Evolutionary conservation across 116 monocot genomes (phyloP).

Genomic region (Trichopus zeylanicus): DNA sequence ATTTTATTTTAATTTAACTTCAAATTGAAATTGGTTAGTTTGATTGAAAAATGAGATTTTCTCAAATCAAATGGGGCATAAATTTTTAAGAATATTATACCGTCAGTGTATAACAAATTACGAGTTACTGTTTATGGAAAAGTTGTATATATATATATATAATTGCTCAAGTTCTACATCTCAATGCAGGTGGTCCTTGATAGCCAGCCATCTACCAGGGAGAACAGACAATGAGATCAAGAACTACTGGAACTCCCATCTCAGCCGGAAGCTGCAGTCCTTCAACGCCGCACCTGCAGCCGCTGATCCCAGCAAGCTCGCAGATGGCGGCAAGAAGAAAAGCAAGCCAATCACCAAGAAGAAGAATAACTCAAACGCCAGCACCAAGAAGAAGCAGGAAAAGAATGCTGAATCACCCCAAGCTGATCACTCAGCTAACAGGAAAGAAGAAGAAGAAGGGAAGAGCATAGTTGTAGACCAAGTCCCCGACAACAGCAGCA

Average conservation of each 20-base stretch:
- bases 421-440: no score
- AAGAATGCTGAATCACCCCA: no score
- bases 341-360: conserved; percentile 17
- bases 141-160: not conserved
- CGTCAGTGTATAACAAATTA: not conserved
- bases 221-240: conserved; percentile 33
- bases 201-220: conserved; percentile 23
- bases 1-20: no score
- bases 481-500: not conserved
- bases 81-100: no score
- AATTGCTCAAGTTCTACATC: no score
- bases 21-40: no score
- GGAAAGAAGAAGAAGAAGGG: not conserved
- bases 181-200: conserved; percentile 24
- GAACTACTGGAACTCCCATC: conserved; percentile 33
- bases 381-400: not conserved
- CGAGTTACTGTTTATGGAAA: not conserved
- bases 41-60: no score
- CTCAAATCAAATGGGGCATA: no score
- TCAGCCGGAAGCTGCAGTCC: conserved; percentile 17
- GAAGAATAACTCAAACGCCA: not conserved
- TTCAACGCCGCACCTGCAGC: conserved; percentile 4
- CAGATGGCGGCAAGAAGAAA: conserved; percentile 8
- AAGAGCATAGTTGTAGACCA: not conserved
- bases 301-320: conserved; percentile 15